Evolutionary conservation across 805 yeast species (phyloP), one percentile per base, ranked within the genome.

Genomic region (Sugiyamaella floridensis): DNA sequence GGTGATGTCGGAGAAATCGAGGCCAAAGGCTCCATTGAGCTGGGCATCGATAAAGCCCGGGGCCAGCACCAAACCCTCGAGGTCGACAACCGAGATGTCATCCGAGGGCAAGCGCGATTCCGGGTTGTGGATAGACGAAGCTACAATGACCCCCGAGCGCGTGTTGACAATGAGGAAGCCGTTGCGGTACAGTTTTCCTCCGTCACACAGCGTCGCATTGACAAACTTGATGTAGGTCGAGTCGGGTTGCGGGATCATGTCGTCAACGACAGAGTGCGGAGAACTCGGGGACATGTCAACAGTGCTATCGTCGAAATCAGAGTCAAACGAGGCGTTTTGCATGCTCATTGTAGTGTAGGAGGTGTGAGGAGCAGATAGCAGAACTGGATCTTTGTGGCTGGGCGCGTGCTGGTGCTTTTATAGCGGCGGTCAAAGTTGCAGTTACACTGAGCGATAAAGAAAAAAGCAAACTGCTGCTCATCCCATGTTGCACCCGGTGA

Each of bases 1-100:
- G 15, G 66, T 59, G 11, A 60, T 68, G 51, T 61, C 63, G 46
- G 80, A 73, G 62, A 75, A 80, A 55, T 79, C 81, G 56, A 79
- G 67, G 2, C 83, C 84, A 55, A 72, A 79, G 52, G 80, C 72
- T 10, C 83, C 84, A 57, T 80, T 80, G 55, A 78, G 76, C 63
- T 80, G 84, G 56, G 77, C 72, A 60, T 80, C 84, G 11, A 80
- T 65, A 60, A 74, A 78, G 1, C 84, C 84, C 0, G 84, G 83
- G 0, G 81, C 74, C 34, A 80, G 56, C 29, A 76, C 69, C 16
- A 64, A 59, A 4, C 80, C 82, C n/a, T 72, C 56, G 47, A 80
- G 64, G 57, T 80, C 81, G 12, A 79, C 62, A 2, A 63, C 63
- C 43, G 63, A 64, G 40, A 55, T 22, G 15, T 34, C 20, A 29